Percentiles rank a stretch among this genome's conserved stretches.
These are phyloP conservation scores for Carex scoparia DNA, from an alignment of 176 grass and related monocot species.

Conservation along the genomic window DNA sequence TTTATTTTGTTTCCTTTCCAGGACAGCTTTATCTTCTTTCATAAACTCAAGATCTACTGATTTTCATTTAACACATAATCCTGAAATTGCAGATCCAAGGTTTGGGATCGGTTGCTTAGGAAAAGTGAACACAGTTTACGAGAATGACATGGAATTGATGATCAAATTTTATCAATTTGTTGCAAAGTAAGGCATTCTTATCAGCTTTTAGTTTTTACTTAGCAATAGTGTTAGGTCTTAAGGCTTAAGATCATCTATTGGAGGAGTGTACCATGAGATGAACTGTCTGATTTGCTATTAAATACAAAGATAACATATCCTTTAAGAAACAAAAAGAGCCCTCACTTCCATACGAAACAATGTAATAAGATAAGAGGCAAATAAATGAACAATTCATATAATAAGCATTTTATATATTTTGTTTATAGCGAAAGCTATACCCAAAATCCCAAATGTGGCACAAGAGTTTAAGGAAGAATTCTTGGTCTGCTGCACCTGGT, in stretches of 20 bases:
- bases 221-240: not conserved
- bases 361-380: not conserved
- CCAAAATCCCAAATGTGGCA: no score
- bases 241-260: not conserved
- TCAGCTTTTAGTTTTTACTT: not conserved
- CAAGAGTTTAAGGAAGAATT: not conserved
- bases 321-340: not conserved
- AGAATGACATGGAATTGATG: constrained; percentile 82
- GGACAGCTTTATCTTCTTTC: not conserved
- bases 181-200: constrained; percentile 54
- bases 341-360: not conserved
- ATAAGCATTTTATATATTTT: not conserved
- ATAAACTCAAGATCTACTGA: not conserved
- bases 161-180: constrained; percentile 76
- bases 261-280: not conserved
- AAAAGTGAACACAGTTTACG: constrained; percentile 59
- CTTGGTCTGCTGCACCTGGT: not conserved
- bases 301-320: not conserved
- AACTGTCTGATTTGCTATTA: not conserved
- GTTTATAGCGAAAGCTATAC: not conserved
- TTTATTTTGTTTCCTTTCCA: not conserved
- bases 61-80: constrained; percentile 18
- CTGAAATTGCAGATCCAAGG: constrained; percentile 60
- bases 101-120: constrained; percentile 77
- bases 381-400: not conserved